A percentile compares a stretch with the other conserved stretches of the same genome.
Conservation (phyloP, 768 basidiomycete species). For the Butyriboletus loyo region DNA sequence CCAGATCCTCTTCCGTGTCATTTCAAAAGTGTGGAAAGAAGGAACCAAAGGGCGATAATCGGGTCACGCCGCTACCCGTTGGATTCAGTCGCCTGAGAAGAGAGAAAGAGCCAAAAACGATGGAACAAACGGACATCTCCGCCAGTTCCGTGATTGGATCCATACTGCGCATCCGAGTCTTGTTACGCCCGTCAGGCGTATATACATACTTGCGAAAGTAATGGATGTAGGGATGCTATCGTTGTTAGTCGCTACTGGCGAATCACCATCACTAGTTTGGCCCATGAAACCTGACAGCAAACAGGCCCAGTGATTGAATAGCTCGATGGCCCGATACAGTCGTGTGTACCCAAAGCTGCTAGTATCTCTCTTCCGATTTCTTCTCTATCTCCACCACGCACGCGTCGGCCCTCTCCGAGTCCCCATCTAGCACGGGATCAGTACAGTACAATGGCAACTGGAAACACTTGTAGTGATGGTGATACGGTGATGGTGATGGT, state of each 20-base stretch:
- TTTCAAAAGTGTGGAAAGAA: neutral
- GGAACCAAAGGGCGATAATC: neutral
- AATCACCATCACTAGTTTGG: neutral
- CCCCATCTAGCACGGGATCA: neutral
- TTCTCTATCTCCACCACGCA: neutral
- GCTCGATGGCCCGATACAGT: too few relatives aligned
- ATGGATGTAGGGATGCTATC: neutral
- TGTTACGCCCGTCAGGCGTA: too few relatives aligned
- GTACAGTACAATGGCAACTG: too few relatives aligned
- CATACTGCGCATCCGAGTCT: neutral
- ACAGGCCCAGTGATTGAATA: neutral
- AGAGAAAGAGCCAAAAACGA: neutral
- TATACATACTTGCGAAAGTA: too few relatives aligned
- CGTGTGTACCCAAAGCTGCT: too few relatives aligned
- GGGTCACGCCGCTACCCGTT: neutral
- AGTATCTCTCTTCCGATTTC: too few relatives aligned
- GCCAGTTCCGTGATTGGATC: neutral
- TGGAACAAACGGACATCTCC: neutral
- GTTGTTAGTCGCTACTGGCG: neutral
- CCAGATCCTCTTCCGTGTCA: conserved; percentile 10
- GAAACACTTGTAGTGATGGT: neutral
- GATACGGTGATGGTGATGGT: neutral
- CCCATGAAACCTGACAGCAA: neutral
- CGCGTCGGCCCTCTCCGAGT: neutral
- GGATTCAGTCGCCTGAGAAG: neutral